phyloP scores from a whole-genome alignment of 306 rosid species.

The Lathyrus sativus region DNA sequence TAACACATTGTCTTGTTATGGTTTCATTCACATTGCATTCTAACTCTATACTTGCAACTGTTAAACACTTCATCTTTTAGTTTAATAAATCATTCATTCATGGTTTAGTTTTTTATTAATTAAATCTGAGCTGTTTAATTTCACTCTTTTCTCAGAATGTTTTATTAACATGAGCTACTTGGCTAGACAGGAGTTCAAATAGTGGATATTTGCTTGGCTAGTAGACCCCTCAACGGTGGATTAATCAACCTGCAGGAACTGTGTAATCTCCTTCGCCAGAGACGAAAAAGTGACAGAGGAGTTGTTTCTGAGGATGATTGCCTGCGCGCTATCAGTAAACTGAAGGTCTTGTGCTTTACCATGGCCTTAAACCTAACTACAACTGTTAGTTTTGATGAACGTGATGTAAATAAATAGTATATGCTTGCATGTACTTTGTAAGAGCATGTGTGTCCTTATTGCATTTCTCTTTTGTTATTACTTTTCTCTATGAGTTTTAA shows the following conservation, averaged over 20 bases:
- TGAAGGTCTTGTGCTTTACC: slow-evolving; percentile 66
- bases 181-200: slow-evolving; percentile 91
- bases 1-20: slow-evolving; percentile 2
- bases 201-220: slow-evolving; percentile 91
- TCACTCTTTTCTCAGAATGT: slow-evolving; percentile 25
- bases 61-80: slow-evolving; percentile 8
- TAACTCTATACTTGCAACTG: slow-evolving; percentile 10
- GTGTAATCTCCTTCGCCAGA: slow-evolving; percentile 69
- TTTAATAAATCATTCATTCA: not conserved
- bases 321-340: slow-evolving; percentile 88
- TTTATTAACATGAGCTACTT: slow-evolving; percentile 44
- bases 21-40: slow-evolving; percentile 3
- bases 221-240: slow-evolving; percentile 91
- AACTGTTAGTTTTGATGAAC: slow-evolving; percentile 15
- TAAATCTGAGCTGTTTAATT: slow-evolving; percentile 20
- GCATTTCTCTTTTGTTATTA: slow-evolving; percentile 16
- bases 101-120: slow-evolving; percentile 1
- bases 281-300: slow-evolving; percentile 82
- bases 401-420: slow-evolving; percentile 18
- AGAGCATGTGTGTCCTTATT: slow-evolving; percentile 10
- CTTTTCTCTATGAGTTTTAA: not conserved
- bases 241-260: slow-evolving; percentile 86
- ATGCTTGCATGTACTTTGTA: slow-evolving; percentile 20
- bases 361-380: slow-evolving; percentile 2
- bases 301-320: slow-evolving; percentile 95